Conservation (phyloP, 495 filamentous ascomycete species). For the Penicillium chermesinum region DNA sequence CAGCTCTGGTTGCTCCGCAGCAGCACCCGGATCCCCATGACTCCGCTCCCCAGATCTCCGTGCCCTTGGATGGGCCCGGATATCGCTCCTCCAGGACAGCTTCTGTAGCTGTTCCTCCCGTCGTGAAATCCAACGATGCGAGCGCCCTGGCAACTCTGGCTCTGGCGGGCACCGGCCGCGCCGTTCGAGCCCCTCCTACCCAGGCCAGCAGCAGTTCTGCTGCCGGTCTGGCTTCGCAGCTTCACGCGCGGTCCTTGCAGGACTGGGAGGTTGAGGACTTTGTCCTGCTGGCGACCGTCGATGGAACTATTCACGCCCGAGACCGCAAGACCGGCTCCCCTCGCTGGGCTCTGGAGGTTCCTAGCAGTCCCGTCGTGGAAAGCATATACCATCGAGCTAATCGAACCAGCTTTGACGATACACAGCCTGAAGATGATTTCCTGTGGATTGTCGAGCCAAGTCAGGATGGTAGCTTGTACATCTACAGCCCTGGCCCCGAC, state of each 20-base stretch:
- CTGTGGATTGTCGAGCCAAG: constrained; percentile 97
- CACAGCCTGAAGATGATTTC: constrained; percentile 68
- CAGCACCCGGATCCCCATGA: constrained; percentile 40
- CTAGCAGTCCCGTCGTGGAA: constrained; percentile 80
- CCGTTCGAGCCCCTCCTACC: constrained; percentile 81
- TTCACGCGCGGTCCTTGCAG: constrained; percentile 87
- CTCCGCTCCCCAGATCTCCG: constrained; percentile 27
- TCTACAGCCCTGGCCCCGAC: constrained; percentile 64
- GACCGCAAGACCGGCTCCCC: constrained; percentile 79
- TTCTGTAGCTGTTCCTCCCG: constrained; percentile 20
- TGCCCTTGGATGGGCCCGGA: constrained; percentile 25
- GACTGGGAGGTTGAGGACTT: constrained; percentile 99
- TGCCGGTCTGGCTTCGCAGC: constrained; percentile 73
- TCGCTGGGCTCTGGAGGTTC: constrained; percentile 76
- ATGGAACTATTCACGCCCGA: constrained; percentile 89
- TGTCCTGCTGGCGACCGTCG: constrained; percentile 98
- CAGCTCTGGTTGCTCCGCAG: constrained; percentile 46
- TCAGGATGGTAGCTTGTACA: constrained; percentile 80
- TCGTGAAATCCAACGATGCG: constrained; percentile 65
- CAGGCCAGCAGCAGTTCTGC: constrained; percentile 51
- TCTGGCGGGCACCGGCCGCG: constrained; percentile 68
- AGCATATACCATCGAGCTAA: constrained; percentile 77
- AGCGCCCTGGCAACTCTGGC: constrained; percentile 91
- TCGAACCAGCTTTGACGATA: constrained; percentile 52
- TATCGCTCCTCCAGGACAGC: constrained; percentile 15